Evolutionary conservation across 805 yeast species (phyloP), one percentile per base, ranked within the genome.

Genomic region (Starmerella etchellsii): DNA sequence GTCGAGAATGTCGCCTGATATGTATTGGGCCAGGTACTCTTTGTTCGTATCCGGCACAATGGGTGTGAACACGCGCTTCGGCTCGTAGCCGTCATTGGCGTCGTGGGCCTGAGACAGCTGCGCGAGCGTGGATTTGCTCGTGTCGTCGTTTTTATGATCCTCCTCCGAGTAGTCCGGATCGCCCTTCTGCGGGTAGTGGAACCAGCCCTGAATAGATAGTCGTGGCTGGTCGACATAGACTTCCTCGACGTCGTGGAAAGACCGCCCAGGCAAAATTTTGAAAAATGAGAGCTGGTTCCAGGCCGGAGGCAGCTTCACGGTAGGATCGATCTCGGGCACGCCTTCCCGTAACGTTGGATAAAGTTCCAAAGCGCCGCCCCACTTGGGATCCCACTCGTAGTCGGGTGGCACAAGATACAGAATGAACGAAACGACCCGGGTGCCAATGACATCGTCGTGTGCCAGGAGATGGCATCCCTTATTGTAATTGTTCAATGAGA

Each of bases 201-300:
- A 93, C 99, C 99, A 93, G 1, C 99, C 99, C 55, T 91, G 95
- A 45, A 91, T 83, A 0, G 95, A 82, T 27, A 91, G 65, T 55
- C 99, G 70, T 48, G 85, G 94, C 56, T 79, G 82, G 55, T 87
- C 94, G 1, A 78, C 94, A 46, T 78, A 71, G 1, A 93, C 98
- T 59, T 91, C 98, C 62, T 93, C 97, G 11, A 91, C 99, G 54
- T 93, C 98, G 59, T 91, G 99, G 70, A 91, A 91, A 2, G 95
- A 81, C 36, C 79, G 71, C 0, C 98, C 99, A 0, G 98, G 99
- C 56, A 85, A 91, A 13, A 91, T 97, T 4, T 81, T 79, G 68
- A 91, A 91, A 56, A 91, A 83, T 0, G 97, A 95, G 56, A 91
- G 78, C 60, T 91, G 96, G 58, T 91, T 91, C 68, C 91, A 91